These are phyloP conservation scores for Salvia hispanica DNA, from an alignment of 257 asterid genomes.

Conservation along the genomic window DNA sequence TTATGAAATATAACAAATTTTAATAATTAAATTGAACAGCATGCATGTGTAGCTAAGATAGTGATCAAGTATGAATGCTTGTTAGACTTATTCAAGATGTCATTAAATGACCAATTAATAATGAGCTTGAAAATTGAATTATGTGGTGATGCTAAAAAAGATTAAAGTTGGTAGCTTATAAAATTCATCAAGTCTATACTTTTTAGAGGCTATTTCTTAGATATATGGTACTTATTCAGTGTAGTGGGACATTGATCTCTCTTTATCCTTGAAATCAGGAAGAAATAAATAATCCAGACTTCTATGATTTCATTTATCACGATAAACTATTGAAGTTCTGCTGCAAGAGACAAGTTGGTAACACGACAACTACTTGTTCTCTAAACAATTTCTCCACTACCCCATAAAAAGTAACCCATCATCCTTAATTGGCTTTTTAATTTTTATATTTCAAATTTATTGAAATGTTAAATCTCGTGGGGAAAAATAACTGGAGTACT, in stretches of 20 bases:
- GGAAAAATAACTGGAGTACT: too few relatives aligned
- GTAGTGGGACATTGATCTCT: too few relatives aligned
- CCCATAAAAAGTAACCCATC: too few relatives aligned
- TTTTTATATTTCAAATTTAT: too few relatives aligned
- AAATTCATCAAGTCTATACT: neutral
- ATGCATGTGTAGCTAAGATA: neutral
- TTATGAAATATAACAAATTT: too few relatives aligned
- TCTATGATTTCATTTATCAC: neutral
- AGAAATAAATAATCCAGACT: neutral
- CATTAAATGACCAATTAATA: neutral
- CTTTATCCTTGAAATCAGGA: constrained; percentile 1
- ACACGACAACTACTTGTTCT: too few relatives aligned
- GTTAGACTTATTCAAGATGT: neutral
- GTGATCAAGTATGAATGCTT: neutral
- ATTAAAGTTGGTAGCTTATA: too few relatives aligned
- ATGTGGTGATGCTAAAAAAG: neutral
- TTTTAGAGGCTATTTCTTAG: neutral
- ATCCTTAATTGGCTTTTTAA: too few relatives aligned
- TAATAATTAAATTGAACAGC: neutral
- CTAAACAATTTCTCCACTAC: too few relatives aligned
- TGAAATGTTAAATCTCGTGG: too few relatives aligned
- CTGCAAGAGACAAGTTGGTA: neutral
- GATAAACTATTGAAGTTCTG: neutral
- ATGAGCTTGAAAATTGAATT: neutral
- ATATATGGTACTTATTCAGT: neutral